Conservation (phyloP, 805 yeast species). For the Geotrichum ghanense region DNA sequence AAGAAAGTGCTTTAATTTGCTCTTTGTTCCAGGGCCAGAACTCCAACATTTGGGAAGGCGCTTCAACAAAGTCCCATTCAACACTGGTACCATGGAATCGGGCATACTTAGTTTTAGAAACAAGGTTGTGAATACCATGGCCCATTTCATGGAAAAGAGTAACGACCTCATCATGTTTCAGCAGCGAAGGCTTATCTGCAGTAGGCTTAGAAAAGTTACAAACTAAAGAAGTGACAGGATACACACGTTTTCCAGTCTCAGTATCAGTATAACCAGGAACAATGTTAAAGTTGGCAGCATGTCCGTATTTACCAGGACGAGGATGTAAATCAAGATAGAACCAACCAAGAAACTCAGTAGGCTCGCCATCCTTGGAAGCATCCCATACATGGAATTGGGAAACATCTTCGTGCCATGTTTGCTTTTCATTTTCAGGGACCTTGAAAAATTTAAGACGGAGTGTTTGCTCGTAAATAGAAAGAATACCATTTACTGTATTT, state of each 20-base stretch:
- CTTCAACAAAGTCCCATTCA: constrained; percentile 80
- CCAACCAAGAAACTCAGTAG: constrained; percentile 64
- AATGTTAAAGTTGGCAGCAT: constrained; percentile 74
- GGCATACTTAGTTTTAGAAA: constrained; percentile 53
- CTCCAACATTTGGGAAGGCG: constrained; percentile 84
- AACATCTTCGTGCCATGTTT: constrained; percentile 73
- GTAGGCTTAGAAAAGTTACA: constrained; percentile 78
- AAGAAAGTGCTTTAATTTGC: constrained; percentile 47
- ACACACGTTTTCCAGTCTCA: constrained; percentile 36
- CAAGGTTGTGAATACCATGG: constrained; percentile 73
- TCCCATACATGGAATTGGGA: constrained; percentile 55
- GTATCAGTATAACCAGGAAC: constrained; percentile 44
- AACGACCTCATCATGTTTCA: constrained; percentile 67
- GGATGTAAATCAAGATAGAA: constrained; percentile 75
- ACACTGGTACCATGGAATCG: constrained; percentile 70
- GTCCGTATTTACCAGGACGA: constrained; percentile 77
- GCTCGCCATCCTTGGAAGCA: constrained; percentile 32
- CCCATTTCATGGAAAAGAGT: constrained; percentile 88
- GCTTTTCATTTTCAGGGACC: constrained; percentile 34
- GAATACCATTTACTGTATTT: constrained; percentile 56
- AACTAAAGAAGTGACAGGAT: constrained; percentile 69
- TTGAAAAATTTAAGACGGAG: constrained; percentile 58
- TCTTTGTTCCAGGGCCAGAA: constrained; percentile 75
- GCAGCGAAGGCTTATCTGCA: constrained; percentile 54
- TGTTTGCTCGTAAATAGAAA: constrained; percentile 55